Percentiles rank a stretch among this genome's conserved stretches.
Evolutionary conservation across 257 asterid genomes (phyloP).

Genomic region (Rehmannia glutinosa): DNA sequence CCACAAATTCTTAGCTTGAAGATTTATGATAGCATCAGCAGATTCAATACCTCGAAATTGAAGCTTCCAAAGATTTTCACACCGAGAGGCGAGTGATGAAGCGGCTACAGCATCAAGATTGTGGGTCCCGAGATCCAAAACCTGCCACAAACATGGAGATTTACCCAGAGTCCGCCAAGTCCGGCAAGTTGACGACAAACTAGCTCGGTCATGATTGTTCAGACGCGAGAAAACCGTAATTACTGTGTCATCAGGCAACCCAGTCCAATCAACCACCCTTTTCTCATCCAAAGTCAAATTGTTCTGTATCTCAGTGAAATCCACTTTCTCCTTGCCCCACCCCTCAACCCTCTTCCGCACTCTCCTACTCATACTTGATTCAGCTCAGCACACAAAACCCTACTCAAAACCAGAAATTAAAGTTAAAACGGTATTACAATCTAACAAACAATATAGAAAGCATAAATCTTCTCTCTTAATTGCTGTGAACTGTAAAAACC

Average conservation of each 20-base stretch:
- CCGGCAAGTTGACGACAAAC: conserved; percentile 74
- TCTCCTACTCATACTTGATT: conserved; percentile 57
- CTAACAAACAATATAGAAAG: no score
- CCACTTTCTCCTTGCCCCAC: no score
- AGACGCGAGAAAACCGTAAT: conserved; percentile 62
- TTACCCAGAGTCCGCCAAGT: conserved; percentile 61
- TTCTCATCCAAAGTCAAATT: conserved; percentile 41
- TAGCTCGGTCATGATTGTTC: conserved; percentile 77
- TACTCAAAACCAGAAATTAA: no score
- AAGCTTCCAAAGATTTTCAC: conserved; percentile 58
- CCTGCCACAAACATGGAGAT: conserved; percentile 65
- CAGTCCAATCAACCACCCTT: conserved; percentile 65
- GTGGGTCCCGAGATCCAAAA: conserved; percentile 59
- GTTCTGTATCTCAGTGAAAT: no score
- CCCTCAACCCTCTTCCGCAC: conserved; percentile 49
- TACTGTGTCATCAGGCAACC: conserved; percentile 66
- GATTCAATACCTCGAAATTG: conserved; percentile 76
- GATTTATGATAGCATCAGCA: conserved; percentile 60
- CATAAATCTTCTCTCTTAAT: no score
- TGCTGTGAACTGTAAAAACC: conserved; percentile 1
- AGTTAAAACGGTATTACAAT: no score
- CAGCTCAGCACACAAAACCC: conserved; percentile 14
- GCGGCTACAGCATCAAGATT: conserved; percentile 53
- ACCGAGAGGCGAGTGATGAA: conserved; percentile 57
- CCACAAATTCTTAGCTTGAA: conserved; percentile 51